phyloP scores from a whole-genome alignment of 2,329 filamentous ascomycete genomes.

The Thelonectria discophora region DNA sequence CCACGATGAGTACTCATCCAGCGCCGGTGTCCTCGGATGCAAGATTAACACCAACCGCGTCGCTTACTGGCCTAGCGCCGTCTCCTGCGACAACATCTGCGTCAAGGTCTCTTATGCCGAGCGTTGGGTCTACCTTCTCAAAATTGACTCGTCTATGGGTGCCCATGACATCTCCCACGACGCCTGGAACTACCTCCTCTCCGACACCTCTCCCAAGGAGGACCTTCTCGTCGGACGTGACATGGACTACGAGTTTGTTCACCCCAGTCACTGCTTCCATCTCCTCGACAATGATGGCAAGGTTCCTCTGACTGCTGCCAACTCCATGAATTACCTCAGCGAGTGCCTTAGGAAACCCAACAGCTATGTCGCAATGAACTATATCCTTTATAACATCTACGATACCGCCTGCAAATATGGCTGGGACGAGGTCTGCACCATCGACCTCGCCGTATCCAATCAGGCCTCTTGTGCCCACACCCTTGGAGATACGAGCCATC shows the following conservation, averaged over 20 bases:
- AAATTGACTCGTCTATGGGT: conserved; percentile 64
- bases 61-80: conserved; percentile 65
- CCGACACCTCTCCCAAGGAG: conserved; percentile 57
- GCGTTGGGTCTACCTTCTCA: conserved; percentile 65
- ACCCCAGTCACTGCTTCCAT: conserved; percentile 57
- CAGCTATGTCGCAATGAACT: conserved; percentile 63
- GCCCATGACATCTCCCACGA: conserved; percentile 69
- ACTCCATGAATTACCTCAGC: conserved; percentile 64
- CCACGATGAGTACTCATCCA: conserved; percentile 65
- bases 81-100: conserved; percentile 66
- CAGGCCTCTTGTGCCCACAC: conserved; percentile 59
- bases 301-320: conserved; percentile 63
- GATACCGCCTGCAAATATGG: conserved; percentile 61
- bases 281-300: conserved; percentile 58
- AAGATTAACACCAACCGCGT: conserved; percentile 68
- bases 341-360: conserved; percentile 55
- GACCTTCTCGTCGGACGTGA: conserved; percentile 59
- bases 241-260: conserved; percentile 55
- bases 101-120: conserved; percentile 60
- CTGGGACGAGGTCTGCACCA: conserved; percentile 59
- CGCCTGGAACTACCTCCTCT: conserved; percentile 67
- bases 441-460: conserved; percentile 59
- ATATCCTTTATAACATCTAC: conserved; percentile 63
- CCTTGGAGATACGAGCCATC: conserved; percentile 51
- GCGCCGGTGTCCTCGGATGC: conserved; percentile 67